Percentiles rank a stretch among this genome's conserved stretches.
These are phyloP conservation scores for Dactylellina drechsleri DNA, from an alignment of 2,329 filamentous ascomycete genomes.

Conservation along the genomic window DNA sequence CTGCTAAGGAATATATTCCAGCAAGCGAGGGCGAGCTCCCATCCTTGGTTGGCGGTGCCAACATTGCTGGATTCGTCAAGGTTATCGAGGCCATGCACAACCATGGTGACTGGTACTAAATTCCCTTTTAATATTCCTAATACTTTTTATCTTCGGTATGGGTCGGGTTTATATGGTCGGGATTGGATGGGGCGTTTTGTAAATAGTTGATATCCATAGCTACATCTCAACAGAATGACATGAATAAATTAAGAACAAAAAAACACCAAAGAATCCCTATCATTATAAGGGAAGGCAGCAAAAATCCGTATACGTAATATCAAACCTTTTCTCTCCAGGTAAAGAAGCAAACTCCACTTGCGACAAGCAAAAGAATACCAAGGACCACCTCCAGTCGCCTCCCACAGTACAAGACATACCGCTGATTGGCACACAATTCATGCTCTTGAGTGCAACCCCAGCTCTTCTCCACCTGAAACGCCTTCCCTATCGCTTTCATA, in stretches of 20 bases:
- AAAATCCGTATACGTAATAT: background rate
- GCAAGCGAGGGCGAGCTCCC: constrained; percentile 84
- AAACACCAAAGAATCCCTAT: background rate
- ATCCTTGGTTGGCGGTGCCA: constrained; percentile 89
- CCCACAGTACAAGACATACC: constrained; percentile 36
- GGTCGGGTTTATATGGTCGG: constrained; percentile 27
- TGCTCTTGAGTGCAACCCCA: constrained; percentile 27
- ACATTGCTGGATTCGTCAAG: constrained; percentile 98
- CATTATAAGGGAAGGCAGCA: too few relatives aligned
- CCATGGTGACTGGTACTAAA: constrained; percentile 86
- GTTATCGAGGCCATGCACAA: constrained; percentile 93
- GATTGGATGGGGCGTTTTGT: constrained; percentile 50
- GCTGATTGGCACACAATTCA: constrained; percentile 14
- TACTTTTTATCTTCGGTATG: background rate
- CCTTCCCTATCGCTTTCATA: constrained; percentile 8
- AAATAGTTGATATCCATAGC: constrained; percentile 30
- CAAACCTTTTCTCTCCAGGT: background rate
- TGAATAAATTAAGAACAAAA: constrained; percentile 5
- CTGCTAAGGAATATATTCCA: constrained; percentile 86
- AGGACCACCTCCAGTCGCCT: constrained; percentile 22
- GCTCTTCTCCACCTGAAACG: background rate
- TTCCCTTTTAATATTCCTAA: background rate
- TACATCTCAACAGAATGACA: constrained; percentile 3
- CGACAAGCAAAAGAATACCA: background rate
- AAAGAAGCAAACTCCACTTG: background rate